Evolutionary conservation across 208 protist genomes (phyloP).

Genomic region (Balamuthia mandrillaris): DNA sequence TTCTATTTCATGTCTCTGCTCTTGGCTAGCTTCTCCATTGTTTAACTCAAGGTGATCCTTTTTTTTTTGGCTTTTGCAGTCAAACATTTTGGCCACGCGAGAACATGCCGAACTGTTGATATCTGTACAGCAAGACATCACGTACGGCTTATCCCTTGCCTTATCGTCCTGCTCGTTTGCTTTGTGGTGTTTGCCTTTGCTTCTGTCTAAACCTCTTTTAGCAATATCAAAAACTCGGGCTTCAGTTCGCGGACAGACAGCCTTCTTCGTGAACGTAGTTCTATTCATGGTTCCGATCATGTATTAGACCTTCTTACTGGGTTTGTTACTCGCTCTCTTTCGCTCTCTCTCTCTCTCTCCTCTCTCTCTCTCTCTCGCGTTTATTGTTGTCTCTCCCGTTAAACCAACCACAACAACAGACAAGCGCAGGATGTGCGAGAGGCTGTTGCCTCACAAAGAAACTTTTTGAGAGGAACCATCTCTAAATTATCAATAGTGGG

Average conservation of each 20-base stretch:
- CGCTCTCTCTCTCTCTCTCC: neutral
- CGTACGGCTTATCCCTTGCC: neutral
- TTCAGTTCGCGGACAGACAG: neutral
- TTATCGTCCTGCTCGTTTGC: too few species aligned
- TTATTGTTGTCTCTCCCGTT: neutral
- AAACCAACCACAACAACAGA: neutral
- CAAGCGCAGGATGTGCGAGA: slow-evolving; percentile 10
- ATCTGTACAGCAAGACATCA: slow-evolving; percentile 2
- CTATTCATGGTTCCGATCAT: neutral
- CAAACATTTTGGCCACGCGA: slow-evolving; percentile 21
- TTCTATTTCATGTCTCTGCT: too few species aligned
- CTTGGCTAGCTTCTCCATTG: too few species aligned
- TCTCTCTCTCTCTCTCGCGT: neutral
- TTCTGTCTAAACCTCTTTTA: too few species aligned
- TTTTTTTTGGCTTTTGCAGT: neutral
- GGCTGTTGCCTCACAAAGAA: neutral
- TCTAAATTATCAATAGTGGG: neutral
- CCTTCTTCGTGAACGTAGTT: neutral
- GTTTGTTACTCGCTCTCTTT: neutral
- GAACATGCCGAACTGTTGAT: slow-evolving; percentile 21
- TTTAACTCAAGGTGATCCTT: too few species aligned
- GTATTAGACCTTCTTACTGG: neutral
- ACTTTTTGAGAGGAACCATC: neutral
- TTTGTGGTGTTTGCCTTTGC: too few species aligned
- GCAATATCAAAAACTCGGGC: slow-evolving; percentile 23